These are phyloP conservation scores for Aspergillus udagawae DNA, from an alignment of 2,329 filamentous ascomycete species.

Conservation along the genomic window DNA sequence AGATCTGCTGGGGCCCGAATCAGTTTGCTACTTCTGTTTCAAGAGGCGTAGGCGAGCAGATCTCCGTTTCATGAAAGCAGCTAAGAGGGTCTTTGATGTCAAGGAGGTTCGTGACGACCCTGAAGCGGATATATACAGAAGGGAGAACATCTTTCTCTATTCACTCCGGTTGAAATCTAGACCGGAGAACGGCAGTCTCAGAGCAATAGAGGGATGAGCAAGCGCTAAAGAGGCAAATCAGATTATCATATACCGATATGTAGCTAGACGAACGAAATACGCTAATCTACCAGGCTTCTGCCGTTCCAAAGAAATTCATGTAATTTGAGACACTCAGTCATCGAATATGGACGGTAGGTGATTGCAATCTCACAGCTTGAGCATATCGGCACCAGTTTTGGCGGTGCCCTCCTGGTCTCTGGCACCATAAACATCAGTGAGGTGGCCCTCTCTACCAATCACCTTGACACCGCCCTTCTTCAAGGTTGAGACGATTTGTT, in stretches of 20 bases:
- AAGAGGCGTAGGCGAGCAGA: slow-evolving; percentile 85
- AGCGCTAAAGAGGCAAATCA: not conserved
- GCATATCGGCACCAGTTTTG: slow-evolving; percentile 25
- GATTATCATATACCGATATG: not conserved
- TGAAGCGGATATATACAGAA: slow-evolving; percentile 28
- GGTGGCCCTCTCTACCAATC: slow-evolving; percentile 83
- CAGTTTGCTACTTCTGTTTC: slow-evolving; percentile 84
- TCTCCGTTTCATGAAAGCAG: slow-evolving; percentile 68
- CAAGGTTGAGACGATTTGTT: slow-evolving; percentile 61
- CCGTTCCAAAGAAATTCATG: not conserved
- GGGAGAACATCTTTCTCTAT: slow-evolving; percentile 39
- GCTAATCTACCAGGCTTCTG: not conserved
- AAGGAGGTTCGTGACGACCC: slow-evolving; percentile 58
- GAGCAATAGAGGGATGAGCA: slow-evolving; percentile 1
- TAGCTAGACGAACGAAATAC: not conserved
- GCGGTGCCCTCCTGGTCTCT: slow-evolving; percentile 52
- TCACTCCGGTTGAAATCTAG: slow-evolving; percentile 27
- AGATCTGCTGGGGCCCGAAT: slow-evolving; percentile 62
- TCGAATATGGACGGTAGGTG: not conserved
- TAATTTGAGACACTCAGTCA: not conserved
- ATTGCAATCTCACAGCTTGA: slow-evolving; percentile 31
- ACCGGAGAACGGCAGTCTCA: not conserved
- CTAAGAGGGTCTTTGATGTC: slow-evolving; percentile 63
- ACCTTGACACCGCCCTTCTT: slow-evolving; percentile 87
- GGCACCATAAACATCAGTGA: slow-evolving; percentile 79